phyloP scores from a whole-genome alignment of 2,329 filamentous ascomycete genomes.

The Hypoxylon sp. region DNA sequence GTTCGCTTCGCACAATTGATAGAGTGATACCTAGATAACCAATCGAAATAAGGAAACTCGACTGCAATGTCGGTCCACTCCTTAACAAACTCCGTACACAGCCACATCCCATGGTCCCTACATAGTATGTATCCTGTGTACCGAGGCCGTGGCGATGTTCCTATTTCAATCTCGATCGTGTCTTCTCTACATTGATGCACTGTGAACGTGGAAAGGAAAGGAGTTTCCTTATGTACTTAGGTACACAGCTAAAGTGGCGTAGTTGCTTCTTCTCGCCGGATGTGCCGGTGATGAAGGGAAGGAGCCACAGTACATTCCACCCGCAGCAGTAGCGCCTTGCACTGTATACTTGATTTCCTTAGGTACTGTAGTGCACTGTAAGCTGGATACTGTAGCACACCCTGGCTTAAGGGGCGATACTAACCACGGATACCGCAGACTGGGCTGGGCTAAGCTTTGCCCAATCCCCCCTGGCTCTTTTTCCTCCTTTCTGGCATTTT shows the following conservation, averaged over 20 bases:
- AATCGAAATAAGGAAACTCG: slow-evolving; percentile 24
- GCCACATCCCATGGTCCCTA: slow-evolving; percentile 33
- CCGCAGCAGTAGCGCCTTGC: background rate
- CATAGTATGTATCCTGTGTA: background rate
- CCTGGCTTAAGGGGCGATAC: slow-evolving; percentile 37
- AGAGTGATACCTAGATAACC: slow-evolving; percentile 28
- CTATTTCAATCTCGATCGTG: slow-evolving; percentile 36
- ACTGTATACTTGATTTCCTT: slow-evolving; percentile 2
- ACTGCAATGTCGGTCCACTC: slow-evolving; percentile 31
- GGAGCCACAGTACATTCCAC: background rate
- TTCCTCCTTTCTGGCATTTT: slow-evolving; percentile 50
- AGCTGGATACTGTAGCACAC: slow-evolving; percentile 25
- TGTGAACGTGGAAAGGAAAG: slow-evolving; percentile 22
- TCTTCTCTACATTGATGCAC: slow-evolving; percentile 31
- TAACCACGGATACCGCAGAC: slow-evolving; percentile 26
- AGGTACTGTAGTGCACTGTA: slow-evolving; percentile 14
- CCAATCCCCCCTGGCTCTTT: slow-evolving; percentile 41
- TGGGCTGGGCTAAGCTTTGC: slow-evolving; percentile 41
- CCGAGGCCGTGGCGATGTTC: background rate
- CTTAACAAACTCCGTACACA: slow-evolving; percentile 33
- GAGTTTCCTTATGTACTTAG: background rate
- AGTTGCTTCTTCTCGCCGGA: slow-evolving; percentile 10
- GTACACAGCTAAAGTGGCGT: background rate
- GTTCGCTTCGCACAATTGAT: slow-evolving; percentile 7
- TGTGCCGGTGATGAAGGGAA: slow-evolving; percentile 15